These are phyloP conservation scores for Candida railenensis DNA, from an alignment of 805 yeast species.

Conservation along the genomic window DNA sequence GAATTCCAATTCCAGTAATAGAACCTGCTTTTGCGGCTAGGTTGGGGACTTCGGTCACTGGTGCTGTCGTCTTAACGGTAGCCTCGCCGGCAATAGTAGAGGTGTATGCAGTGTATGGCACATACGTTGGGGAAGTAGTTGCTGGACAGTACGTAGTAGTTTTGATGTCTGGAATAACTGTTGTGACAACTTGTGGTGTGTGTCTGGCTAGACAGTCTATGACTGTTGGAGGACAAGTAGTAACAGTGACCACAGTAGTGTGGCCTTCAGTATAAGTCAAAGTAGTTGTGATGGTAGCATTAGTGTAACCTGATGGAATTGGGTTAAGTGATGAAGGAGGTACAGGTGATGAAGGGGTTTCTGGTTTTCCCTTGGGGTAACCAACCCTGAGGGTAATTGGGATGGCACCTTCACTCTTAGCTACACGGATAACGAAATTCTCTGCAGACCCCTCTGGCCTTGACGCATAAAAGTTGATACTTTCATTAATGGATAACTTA, in stretches of 20 bases:
- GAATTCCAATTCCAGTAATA: neutral
- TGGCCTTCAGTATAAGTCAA: constrained; percentile 2
- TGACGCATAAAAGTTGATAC: no score
- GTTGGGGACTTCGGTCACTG: neutral
- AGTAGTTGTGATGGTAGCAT: constrained; percentile 1
- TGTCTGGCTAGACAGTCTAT: constrained; percentile 9
- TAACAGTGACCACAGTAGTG: constrained; percentile 14
- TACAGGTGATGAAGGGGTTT: neutral
- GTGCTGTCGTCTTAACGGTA: neutral
- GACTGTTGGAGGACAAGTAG: constrained; percentile 13
- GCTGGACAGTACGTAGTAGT: constrained; percentile 9
- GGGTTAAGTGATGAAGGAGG: no score
- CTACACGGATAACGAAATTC: no score
- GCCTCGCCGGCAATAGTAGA: neutral
- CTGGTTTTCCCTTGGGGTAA: neutral
- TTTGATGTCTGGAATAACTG: constrained; percentile 4
- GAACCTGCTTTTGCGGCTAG: neutral
- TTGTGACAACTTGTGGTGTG: neutral
- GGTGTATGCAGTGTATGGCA: neutral
- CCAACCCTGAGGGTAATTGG: no score
- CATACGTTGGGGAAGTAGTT: constrained; percentile 2
- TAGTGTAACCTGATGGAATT: neutral
- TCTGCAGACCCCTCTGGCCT: no score
- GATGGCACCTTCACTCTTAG: no score
- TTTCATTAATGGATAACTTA: no score